phyloP scores from a whole-genome alignment of 2,329 filamentous ascomycete species.

The Colletotrichum costaricense region DNA sequence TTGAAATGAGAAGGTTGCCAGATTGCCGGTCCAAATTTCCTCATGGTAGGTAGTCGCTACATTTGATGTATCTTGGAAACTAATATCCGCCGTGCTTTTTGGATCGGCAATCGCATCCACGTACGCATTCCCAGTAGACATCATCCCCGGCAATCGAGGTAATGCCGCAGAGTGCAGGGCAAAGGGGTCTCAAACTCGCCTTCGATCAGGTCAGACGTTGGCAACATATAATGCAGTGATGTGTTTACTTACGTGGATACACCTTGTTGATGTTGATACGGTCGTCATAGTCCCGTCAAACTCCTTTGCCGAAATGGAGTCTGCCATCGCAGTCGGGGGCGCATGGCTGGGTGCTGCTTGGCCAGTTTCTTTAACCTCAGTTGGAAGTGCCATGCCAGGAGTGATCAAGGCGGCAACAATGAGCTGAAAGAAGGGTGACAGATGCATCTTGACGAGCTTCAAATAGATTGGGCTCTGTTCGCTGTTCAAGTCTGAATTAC shows the following conservation, averaged over 20 bases:
- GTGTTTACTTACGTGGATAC: background rate
- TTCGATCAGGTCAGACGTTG: background rate
- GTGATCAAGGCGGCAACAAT: background rate
- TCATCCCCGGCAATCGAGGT: background rate
- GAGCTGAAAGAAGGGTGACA: background rate
- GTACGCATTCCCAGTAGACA: background rate
- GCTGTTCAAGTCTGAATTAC: background rate
- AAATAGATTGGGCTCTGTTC: background rate
- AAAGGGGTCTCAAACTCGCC: background rate
- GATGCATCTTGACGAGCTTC: background rate
- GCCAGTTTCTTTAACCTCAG: background rate
- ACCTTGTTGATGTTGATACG: background rate
- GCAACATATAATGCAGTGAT: background rate
- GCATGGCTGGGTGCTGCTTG: background rate
- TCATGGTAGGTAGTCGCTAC: too few relatives aligned
- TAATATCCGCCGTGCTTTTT: too few relatives aligned
- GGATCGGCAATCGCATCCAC: background rate
- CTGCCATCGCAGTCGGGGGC: background rate
- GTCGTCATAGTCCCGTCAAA: background rate
- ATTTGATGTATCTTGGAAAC: too few relatives aligned
- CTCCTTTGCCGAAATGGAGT: background rate
- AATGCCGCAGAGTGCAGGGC: background rate
- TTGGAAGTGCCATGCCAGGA: background rate
- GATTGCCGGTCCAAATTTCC: too few relatives aligned
- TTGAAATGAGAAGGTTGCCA: too few relatives aligned